A percentile compares a stretch with the other conserved stretches of the same genome.
Evolutionary conservation across 2,329 filamentous ascomycete species (phyloP).

Genomic region (Colletotrichum aenigma): DNA sequence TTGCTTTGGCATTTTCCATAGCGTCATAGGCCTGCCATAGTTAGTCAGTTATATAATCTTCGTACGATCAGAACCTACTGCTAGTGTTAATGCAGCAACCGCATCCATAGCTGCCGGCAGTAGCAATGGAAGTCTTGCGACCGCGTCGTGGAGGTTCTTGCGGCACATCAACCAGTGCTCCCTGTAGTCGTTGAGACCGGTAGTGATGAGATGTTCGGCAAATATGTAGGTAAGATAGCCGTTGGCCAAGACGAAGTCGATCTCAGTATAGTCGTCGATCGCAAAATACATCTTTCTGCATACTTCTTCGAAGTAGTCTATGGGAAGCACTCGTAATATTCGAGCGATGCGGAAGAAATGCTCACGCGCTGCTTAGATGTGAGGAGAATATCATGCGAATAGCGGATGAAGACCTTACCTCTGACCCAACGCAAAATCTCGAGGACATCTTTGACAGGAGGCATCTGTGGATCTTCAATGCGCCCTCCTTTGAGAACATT

Average conservation of each 20-base stretch:
- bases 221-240: constrained; percentile 39
- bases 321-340: constrained; percentile 35
- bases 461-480: not conserved
- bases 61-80: not conserved
- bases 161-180: constrained; percentile 28
- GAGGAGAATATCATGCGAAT: not conserved
- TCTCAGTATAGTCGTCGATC: constrained; percentile 31
- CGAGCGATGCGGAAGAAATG: constrained; percentile 29
- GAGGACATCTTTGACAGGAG: not conserved
- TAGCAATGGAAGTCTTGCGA: constrained; percentile 26
- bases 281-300: constrained; percentile 40
- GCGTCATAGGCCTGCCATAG: constrained; percentile 37
- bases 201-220: constrained; percentile 30
- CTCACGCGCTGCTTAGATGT: constrained; percentile 18
- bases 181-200: constrained; percentile 25
- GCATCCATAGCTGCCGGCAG: constrained; percentile 33
- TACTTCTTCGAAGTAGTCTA: constrained; percentile 31
- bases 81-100: constrained; percentile 28
- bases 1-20: constrained; percentile 35
- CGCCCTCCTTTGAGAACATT: not conserved
- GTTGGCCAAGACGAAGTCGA: constrained; percentile 39
- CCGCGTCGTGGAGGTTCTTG: constrained; percentile 26
- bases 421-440: not conserved
- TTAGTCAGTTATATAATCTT: constrained; percentile 12
- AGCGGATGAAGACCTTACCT: not conserved